Conservation (phyloP, 106 monocot genomes). For the Dactylorhiza incarnata region DNA sequence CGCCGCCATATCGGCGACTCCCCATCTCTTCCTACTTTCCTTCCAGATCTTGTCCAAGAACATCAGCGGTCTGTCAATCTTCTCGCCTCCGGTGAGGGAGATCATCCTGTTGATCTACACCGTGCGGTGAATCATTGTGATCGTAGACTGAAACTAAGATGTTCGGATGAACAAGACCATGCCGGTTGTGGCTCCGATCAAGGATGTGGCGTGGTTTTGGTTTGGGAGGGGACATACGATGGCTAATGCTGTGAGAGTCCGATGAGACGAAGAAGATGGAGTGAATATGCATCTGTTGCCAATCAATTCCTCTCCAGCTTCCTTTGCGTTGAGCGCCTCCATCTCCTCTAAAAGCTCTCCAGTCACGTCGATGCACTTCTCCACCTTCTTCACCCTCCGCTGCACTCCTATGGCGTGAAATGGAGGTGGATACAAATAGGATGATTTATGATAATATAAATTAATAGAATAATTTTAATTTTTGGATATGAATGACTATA, state of each 20-base stretch:
- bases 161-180: conserved; percentile 53
- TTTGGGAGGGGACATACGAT: conserved; percentile 60
- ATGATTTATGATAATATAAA: too few species aligned
- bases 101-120: conserved; percentile 84
- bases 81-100: conserved; percentile 79
- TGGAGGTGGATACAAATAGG: too few species aligned
- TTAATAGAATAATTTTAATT: too few species aligned
- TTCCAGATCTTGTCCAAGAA: conserved; percentile 92
- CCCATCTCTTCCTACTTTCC: conserved; percentile 84
- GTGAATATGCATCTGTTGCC: too few species aligned
- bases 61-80: conserved; percentile 44
- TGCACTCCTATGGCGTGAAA: too few species aligned
- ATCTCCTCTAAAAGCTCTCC: too few species aligned
- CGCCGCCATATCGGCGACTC: conserved; percentile 69
- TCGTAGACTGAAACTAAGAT: conserved; percentile 60
- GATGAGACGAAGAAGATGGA: conserved; percentile 15
- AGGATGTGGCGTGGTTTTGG: conserved; percentile 76
- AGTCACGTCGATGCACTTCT: too few species aligned
- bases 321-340: too few species aligned
- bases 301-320: too few species aligned
- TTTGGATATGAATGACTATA: too few species aligned
- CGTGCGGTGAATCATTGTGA: conserved; percentile 61
- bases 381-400: too few species aligned
- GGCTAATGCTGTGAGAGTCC: conserved; percentile 27
- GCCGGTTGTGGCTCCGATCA: conserved; percentile 24